These are phyloP conservation scores for Colletotrichum orbiculare DNA, from an alignment of 2,329 filamentous ascomycete genomes.

Conservation along the genomic window DNA sequence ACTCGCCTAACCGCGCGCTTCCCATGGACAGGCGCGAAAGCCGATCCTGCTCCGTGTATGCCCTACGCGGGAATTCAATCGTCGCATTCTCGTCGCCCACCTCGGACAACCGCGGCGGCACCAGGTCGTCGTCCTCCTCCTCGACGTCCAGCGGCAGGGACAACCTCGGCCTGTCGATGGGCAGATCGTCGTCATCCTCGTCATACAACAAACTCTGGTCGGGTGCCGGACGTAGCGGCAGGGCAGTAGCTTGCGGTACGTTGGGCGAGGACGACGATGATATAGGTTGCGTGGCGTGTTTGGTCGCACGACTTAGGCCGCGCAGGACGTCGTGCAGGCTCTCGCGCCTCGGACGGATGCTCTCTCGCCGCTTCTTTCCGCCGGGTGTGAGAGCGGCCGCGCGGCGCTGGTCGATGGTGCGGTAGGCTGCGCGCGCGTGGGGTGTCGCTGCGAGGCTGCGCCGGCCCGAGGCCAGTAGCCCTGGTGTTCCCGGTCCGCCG, in stretches of 20 bases:
- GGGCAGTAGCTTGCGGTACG: conserved; percentile 30
- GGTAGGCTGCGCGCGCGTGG: conserved; percentile 69
- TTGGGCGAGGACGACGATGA: conserved; percentile 60
- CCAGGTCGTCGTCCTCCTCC: conserved; percentile 59
- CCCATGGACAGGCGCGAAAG: conserved; percentile 62
- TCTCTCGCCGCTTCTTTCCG: conserved; percentile 64
- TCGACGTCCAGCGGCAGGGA: conserved; percentile 63
- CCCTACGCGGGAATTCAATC: conserved; percentile 68
- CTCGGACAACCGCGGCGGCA: conserved; percentile 63
- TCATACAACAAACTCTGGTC: conserved; percentile 38
- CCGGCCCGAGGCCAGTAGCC: conserved; percentile 58
- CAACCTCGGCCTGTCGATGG: conserved; percentile 62
- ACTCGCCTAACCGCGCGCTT: conserved; percentile 65
- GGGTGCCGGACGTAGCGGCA: conserved; percentile 42
- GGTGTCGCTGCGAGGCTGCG: conserved; percentile 63
- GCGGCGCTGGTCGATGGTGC: conserved; percentile 68
- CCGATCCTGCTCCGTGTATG: conserved; percentile 60
- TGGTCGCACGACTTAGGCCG: conserved; percentile 65
- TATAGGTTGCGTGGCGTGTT: conserved; percentile 58
- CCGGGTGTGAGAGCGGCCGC: conserved; percentile 71
- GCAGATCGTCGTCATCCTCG: conserved; percentile 59
- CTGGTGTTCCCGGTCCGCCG: conserved; percentile 35
- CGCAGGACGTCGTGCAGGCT: conserved; percentile 65
- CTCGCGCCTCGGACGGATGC: conserved; percentile 65
- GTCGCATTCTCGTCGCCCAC: conserved; percentile 67